A percentile compares a stretch with the other conserved stretches of the same genome.
Conservation (phyloP, 2,329 filamentous ascomycete genomes). For the Ceratocystis albifundus region DNA sequence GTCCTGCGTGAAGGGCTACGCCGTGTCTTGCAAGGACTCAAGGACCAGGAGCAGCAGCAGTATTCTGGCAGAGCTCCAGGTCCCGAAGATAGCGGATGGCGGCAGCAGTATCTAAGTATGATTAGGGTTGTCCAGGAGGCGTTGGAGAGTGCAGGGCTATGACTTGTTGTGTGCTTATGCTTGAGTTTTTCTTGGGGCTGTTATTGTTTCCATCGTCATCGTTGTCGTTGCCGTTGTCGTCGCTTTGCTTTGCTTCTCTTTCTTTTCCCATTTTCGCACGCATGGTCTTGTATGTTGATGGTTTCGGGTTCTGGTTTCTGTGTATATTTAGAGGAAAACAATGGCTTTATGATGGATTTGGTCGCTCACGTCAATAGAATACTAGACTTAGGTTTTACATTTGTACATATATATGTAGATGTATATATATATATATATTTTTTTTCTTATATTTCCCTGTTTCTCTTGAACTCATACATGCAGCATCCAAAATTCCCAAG, state of each 20-base stretch:
- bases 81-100: background rate
- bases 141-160: background rate
- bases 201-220: too few relatives aligned
- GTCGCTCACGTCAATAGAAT: background rate
- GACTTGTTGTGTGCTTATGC: too few relatives aligned
- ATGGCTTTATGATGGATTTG: background rate
- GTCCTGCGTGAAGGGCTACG: background rate
- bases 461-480: too few relatives aligned
- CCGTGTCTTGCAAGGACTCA: background rate
- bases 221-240: too few relatives aligned
- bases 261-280: too few relatives aligned
- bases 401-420: too few relatives aligned
- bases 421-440: too few relatives aligned
- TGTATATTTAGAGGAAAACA: too few relatives aligned
- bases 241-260: too few relatives aligned
- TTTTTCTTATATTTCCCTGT: background rate
- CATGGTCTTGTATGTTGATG: background rate
- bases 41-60: background rate
- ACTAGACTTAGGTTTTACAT: background rate
- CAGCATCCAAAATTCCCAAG: too few relatives aligned
- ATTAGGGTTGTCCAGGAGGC: background rate
- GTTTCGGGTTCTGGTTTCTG: background rate
- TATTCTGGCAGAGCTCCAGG: background rate
- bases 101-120: background rate
- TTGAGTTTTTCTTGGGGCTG: too few relatives aligned